A percentile compares a stretch with the other conserved stretches of the same genome.
phyloP scores from a whole-genome alignment of 352 stramenopile species.

The Phytophthora pistaciae region DNA sequence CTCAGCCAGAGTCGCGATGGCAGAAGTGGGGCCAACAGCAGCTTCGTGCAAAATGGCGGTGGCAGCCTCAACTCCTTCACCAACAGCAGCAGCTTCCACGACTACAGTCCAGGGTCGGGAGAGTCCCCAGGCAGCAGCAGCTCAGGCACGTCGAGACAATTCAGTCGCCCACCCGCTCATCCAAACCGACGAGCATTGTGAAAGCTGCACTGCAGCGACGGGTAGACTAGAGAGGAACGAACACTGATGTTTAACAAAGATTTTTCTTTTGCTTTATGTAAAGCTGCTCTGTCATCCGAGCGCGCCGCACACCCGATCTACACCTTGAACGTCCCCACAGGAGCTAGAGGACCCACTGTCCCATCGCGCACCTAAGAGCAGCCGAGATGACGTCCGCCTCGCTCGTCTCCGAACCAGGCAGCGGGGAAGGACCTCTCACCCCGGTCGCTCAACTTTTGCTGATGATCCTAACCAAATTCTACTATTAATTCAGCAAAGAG shows the following conservation, averaged over 20 bases:
- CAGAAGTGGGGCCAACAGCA: constrained; percentile 37
- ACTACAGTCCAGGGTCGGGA: constrained; percentile 28
- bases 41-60: constrained; percentile 43
- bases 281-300: constrained; percentile 36
- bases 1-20: constrained; percentile 61
- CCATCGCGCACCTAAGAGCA: constrained; percentile 85
- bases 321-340: constrained; percentile 22
- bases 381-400: constrained; percentile 55
- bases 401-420: constrained; percentile 46
- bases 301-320: constrained; percentile 20
- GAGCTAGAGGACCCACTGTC: constrained; percentile 31
- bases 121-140: constrained; percentile 25
- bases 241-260: constrained; percentile 26
- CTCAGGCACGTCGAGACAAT: constrained; percentile 31
- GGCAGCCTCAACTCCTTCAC: constrained; percentile 64
- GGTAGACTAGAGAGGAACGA: not conserved
- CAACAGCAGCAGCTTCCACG: constrained; percentile 70
- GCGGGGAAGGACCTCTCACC: constrained; percentile 60
- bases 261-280: constrained; percentile 40
- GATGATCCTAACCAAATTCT: constrained; percentile 79
- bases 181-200: constrained; percentile 72
- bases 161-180: constrained; percentile 65
- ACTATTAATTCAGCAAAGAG: constrained; percentile 87
- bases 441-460: constrained; percentile 63
- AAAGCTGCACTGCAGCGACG: constrained; percentile 1